Conservation (phyloP, 108 stramenopile species). For the Skeletonema grethae region DNA sequence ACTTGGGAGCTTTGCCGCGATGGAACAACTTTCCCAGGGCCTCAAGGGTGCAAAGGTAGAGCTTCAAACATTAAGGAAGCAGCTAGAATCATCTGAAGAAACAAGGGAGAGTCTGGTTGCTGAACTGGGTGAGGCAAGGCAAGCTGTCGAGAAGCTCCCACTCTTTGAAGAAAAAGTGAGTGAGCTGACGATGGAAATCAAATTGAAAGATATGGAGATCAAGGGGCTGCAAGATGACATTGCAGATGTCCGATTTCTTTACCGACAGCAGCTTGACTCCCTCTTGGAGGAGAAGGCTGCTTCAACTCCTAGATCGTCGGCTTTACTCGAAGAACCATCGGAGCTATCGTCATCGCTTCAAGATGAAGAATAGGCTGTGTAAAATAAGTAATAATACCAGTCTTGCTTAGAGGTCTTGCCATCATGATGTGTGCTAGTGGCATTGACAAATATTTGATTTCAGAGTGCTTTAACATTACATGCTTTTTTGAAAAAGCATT, state of each 20-base stretch:
- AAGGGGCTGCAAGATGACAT: conserved; percentile 73
- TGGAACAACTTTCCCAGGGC: conserved; percentile 74
- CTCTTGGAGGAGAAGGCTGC: conserved; percentile 77
- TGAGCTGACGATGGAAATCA: conserved; percentile 65
- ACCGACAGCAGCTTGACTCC: conserved; percentile 69
- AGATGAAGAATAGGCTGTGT: not conserved
- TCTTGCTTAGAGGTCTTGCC: not conserved
- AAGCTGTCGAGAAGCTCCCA: conserved; percentile 75
- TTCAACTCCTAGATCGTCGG: not conserved
- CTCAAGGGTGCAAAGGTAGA: conserved; percentile 70
- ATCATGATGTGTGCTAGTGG: too few relatives aligned
- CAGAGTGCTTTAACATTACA: not conserved
- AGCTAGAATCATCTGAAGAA: conserved; percentile 65
- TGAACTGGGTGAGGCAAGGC: conserved; percentile 59
- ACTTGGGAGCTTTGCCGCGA: conserved; percentile 67
- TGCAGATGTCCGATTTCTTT: conserved; percentile 68
- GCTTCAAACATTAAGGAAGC: conserved; percentile 57
- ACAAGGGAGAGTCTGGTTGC: conserved; percentile 55
- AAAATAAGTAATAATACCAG: not conserved
- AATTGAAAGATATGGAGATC: conserved; percentile 72
- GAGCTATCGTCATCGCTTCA: not conserved
- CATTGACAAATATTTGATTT: too few relatives aligned
- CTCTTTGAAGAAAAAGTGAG: conserved; percentile 68
- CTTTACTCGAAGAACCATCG: not conserved
- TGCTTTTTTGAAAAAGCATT: not conserved